Evolutionary conservation across 2,329 filamentous ascomycete species (phyloP).

Genomic region (Aciculosporium take): DNA sequence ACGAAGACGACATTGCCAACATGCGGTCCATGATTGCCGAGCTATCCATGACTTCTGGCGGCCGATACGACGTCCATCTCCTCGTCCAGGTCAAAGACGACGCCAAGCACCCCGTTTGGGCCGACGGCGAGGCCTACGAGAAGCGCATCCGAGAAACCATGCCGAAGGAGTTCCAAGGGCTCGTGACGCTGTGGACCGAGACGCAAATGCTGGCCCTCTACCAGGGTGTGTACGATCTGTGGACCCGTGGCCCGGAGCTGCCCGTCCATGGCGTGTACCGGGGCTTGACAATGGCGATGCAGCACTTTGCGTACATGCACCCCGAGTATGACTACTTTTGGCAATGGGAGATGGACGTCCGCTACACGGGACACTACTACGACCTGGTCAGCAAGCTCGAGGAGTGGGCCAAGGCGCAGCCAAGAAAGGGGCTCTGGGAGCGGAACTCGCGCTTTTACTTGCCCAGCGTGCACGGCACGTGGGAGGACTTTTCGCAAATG

Average conservation of each 20-base stretch:
- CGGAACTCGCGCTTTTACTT: conserved; percentile 66
- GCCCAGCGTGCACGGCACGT: conserved; percentile 59
- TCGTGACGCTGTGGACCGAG: conserved; percentile 88
- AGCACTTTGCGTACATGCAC: conserved; percentile 79
- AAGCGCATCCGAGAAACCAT: conserved; percentile 53
- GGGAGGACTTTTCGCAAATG: conserved; percentile 65
- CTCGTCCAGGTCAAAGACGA: conserved; percentile 75
- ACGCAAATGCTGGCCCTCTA: conserved; percentile 86
- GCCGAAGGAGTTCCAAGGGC: conserved; percentile 72
- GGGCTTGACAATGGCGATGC: conserved; percentile 84
- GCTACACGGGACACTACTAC: conserved; percentile 80
- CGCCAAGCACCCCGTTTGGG: conserved; percentile 61
- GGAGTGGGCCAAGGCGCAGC: conserved; percentile 57
- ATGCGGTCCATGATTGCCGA: conserved; percentile 75
- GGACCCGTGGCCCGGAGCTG: conserved; percentile 47
- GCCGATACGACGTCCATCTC: conserved; percentile 75
- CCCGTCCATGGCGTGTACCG: conserved; percentile 88
- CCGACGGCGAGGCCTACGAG: conserved; percentile 54
- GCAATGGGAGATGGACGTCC: conserved; percentile 92
- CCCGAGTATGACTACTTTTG: conserved; percentile 85
- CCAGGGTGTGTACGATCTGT: conserved; percentile 70
- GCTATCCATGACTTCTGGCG: conserved; percentile 64
- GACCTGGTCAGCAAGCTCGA: conserved; percentile 56
- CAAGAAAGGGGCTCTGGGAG: conserved; percentile 70
- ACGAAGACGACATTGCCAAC: conserved; percentile 66